phyloP scores from a whole-genome alignment of 2,329 filamentous ascomycete species.

The Fusarium xyrophilum region DNA sequence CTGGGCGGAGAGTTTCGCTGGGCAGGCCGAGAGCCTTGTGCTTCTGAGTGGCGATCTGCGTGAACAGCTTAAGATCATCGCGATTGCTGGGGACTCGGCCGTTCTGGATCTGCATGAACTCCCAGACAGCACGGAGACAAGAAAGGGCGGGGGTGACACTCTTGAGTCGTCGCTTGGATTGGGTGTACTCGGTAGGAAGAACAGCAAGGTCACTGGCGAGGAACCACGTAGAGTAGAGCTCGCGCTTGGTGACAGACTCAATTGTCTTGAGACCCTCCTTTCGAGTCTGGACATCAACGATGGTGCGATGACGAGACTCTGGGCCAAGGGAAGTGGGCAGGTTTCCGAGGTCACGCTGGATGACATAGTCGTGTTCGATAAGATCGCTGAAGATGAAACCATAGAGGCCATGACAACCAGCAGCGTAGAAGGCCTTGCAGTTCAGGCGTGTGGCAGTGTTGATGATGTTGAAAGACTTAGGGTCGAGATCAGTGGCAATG shows the following conservation, averaged over 20 bases:
- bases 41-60: conserved; percentile 76
- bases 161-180: conserved; percentile 71
- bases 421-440: conserved; percentile 85
- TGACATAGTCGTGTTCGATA: conserved; percentile 86
- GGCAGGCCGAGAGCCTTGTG: conserved; percentile 78
- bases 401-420: conserved; percentile 86
- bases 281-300: conserved; percentile 75
- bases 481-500: conserved; percentile 87
- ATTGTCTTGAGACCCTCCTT: conserved; percentile 71
- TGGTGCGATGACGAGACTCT: conserved; percentile 79
- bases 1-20: conserved; percentile 68
- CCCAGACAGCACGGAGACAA: conserved; percentile 89
- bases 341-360: conserved; percentile 85
- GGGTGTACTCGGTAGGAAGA: conserved; percentile 71
- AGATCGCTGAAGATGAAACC: conserved; percentile 96
- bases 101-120: conserved; percentile 67
- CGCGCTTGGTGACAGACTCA: conserved; percentile 90
- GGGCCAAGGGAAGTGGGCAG: conserved; percentile 63
- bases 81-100: conserved; percentile 63
- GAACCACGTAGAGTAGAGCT: conserved; percentile 86
- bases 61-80: conserved; percentile 78
- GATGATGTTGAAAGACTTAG: conserved; percentile 75
- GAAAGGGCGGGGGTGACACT: conserved; percentile 85
- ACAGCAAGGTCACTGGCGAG: conserved; percentile 80
- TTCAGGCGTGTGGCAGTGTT: conserved; percentile 86